Percentiles rank a stretch among this genome's conserved stretches.
phyloP scores from a whole-genome alignment of 1,284 basidiomycete genomes.

The Earliella scabrosa region DNA sequence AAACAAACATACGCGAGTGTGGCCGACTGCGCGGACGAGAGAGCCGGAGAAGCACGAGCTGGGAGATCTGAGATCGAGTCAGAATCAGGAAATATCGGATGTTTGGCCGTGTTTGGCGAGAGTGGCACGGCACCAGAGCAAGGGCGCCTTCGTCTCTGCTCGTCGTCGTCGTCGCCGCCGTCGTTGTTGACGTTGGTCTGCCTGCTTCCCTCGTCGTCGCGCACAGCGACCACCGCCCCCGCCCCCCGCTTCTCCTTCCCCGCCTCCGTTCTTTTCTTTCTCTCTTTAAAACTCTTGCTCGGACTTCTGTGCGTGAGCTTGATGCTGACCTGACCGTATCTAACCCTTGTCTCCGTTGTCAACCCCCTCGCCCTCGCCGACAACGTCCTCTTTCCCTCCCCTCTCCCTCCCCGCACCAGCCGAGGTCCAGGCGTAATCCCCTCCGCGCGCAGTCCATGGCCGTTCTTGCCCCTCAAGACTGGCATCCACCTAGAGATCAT shows the following conservation, averaged over 20 bases:
- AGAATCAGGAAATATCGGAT: constrained; percentile 18
- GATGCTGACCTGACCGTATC: constrained; percentile 27
- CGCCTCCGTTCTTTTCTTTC: constrained; percentile 26
- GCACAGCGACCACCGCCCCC: constrained; percentile 20
- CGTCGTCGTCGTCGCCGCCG: constrained; percentile 30
- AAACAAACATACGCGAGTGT: too few relatives aligned
- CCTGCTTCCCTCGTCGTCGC: constrained; percentile 24
- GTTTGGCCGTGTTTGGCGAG: constrained; percentile 19
- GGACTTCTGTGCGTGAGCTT: constrained; percentile 30
- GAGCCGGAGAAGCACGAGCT: too few relatives aligned
- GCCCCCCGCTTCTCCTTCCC: constrained; percentile 11
- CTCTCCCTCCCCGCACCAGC: constrained; percentile 17
- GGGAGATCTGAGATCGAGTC: not conserved
- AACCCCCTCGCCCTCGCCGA: constrained; percentile 8
- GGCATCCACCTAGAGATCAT: constrained; percentile 65
- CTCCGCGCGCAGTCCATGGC: constrained; percentile 61
- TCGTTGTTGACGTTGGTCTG: constrained; percentile 33
- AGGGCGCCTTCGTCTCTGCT: constrained; percentile 11
- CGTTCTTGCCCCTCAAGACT: constrained; percentile 74
- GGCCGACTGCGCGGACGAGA: too few relatives aligned
- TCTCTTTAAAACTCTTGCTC: constrained; percentile 29
- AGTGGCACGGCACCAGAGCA: constrained; percentile 15
- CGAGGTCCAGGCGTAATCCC: constrained; percentile 19
- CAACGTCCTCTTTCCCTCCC: not conserved
- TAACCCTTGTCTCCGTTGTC: constrained; percentile 26